Evolutionary conservation across 2,329 filamentous ascomycete genomes (phyloP).

Genomic region (Cladosporium austrohemisphaericum): DNA sequence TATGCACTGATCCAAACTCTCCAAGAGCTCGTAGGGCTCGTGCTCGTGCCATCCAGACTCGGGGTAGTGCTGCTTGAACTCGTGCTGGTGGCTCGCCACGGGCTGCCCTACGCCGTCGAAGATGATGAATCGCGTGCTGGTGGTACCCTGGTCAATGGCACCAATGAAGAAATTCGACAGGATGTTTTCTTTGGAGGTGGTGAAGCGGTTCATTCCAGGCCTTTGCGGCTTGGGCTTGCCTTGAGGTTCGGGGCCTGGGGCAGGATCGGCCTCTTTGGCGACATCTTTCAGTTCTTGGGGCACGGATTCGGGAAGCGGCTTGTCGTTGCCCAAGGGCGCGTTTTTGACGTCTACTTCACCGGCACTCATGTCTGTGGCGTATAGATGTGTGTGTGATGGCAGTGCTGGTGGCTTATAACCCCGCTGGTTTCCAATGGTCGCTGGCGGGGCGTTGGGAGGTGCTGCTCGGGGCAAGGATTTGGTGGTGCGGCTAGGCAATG

Average conservation of each 20-base stretch:
- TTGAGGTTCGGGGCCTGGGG: neutral
- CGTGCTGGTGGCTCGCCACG: slow-evolving; percentile 78
- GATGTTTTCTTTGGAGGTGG: slow-evolving; percentile 33
- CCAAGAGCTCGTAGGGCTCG: slow-evolving; percentile 69
- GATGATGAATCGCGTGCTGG: slow-evolving; percentile 83
- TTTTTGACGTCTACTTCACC: slow-evolving; percentile 9
- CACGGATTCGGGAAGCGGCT: neutral
- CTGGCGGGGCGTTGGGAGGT: slow-evolving; percentile 10
- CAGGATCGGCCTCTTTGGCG: neutral
- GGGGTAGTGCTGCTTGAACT: slow-evolving; percentile 81
- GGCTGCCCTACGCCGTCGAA: slow-evolving; percentile 77
- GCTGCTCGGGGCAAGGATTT: neutral
- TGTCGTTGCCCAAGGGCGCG: slow-evolving; percentile 4
- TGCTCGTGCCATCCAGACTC: slow-evolving; percentile 91
- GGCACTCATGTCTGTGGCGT: slow-evolving; percentile 3
- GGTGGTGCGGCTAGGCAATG: slow-evolving; percentile 4
- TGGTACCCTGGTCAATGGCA: slow-evolving; percentile 87
- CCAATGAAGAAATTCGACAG: slow-evolving; percentile 63
- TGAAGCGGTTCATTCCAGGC: slow-evolving; percentile 30
- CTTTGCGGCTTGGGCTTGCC: slow-evolving; percentile 16
- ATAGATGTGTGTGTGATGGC: neutral
- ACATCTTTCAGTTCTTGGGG: slow-evolving; percentile 10
- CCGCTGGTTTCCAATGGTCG: slow-evolving; percentile 13
- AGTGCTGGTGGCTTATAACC: neutral
- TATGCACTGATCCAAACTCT: slow-evolving; percentile 71